Percentiles rank a stretch among this genome's conserved stretches.
These are phyloP conservation scores for Clavispora phyllophila DNA, from an alignment of 805 yeast genomes.

Conservation along the genomic window DNA sequence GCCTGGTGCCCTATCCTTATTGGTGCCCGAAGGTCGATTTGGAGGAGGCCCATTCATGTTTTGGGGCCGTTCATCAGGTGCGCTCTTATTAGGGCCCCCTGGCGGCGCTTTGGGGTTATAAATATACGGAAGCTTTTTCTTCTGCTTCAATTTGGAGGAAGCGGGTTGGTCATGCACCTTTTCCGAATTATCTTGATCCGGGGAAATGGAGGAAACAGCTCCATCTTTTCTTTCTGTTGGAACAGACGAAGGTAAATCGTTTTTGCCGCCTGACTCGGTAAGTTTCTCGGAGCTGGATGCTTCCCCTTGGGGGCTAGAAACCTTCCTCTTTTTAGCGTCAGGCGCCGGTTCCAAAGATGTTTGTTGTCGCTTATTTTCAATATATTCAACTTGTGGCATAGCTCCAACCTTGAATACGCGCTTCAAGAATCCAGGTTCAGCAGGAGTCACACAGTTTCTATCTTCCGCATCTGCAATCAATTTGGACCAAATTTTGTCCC, in stretches of 20 bases:
- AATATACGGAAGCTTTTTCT: background rate
- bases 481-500: conserved; percentile 69
- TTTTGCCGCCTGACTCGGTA: too few species aligned
- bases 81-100: background rate
- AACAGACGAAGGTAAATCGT: too few species aligned
- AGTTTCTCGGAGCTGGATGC: too few species aligned
- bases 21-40: background rate
- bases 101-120: background rate
- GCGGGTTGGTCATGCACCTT: background rate
- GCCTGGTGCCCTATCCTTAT: background rate
- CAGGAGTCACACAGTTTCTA: conserved; percentile 34
- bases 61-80: background rate
- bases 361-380: background rate
- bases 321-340: background rate
- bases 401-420: background rate
- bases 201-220: too few species aligned
- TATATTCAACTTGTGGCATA: background rate
- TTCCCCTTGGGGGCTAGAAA: background rate
- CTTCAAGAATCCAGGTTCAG: conserved; percentile 33
- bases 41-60: background rate
- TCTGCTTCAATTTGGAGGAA: background rate
- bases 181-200: too few species aligned
- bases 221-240: too few species aligned
- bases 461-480: conserved; percentile 60
- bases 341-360: background rate